A percentile compares a stretch with the other conserved stretches of the same genome.
phyloP scores from a whole-genome alignment of 1,139 yeast species.

The Candida sp. region DNA sequence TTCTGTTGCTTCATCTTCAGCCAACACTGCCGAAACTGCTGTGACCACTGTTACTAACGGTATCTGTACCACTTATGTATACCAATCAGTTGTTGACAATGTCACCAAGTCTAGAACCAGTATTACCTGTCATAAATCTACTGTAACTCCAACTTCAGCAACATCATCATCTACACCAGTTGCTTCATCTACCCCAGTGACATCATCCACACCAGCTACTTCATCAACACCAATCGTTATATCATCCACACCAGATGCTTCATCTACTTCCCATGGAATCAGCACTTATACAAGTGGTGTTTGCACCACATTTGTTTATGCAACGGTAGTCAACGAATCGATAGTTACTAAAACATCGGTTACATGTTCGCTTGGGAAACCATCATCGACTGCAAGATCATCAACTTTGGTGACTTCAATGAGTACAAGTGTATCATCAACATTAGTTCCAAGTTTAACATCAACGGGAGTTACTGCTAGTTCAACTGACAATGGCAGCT shows the following conservation, averaged over 20 bases:
- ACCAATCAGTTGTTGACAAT: background rate
- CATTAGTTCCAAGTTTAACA: too few relatives aligned
- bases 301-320: background rate
- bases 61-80: background rate
- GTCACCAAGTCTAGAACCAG: background rate
- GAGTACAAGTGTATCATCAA: too few relatives aligned
- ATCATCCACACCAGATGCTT: background rate
- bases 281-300: background rate
- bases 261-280: background rate
- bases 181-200: background rate
- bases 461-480: too few relatives aligned
- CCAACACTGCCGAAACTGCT: background rate
- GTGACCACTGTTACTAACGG: background rate
- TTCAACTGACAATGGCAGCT: too few relatives aligned
- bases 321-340: too few relatives aligned
- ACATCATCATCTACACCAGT: background rate
- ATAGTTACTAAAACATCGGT: too few relatives aligned
- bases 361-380: too few relatives aligned
- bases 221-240: too few relatives aligned
- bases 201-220: background rate
- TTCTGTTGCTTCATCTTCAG: background rate
- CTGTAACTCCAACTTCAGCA: background rate
- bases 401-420: too few relatives aligned
- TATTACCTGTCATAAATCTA: background rate
- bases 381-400: too few relatives aligned